Evolutionary conservation across 1,284 basidiomycete species (phyloP), one percentile per base, ranked within the genome.

Genomic region (Moesziomyces sp.): DNA sequence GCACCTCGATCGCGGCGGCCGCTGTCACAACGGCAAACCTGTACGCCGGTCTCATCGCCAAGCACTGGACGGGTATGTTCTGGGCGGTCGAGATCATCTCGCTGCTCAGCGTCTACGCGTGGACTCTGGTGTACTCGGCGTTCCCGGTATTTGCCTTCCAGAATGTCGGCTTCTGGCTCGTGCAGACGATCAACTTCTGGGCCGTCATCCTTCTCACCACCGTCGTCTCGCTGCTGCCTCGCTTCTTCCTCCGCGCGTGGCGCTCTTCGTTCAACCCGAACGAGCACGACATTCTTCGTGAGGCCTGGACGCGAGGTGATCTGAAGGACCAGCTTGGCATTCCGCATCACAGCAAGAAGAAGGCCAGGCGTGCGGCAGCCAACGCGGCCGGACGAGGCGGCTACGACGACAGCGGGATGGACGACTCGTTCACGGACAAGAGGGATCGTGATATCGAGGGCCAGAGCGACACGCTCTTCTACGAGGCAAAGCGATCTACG

Each of bases 1-100:
- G 95, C n/a, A 95, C 94, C 3, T 94, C 94, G 0, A 90, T 94
- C 8, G 91, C 92, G 3, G 91, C 93, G 23, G 88, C 92, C 14
- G 93, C 93, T 5, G 94, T 97, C 64, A 89, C 94, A 56, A 86
- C 91, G 2, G 94, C 94, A 5, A 97, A 97, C 38, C 52, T 81
- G 46, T 79, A 79, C 46, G 77, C 72, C 18, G 79, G 78, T 24
- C 44, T 80, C 30, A 67, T 72, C 35, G 57, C 72, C 23, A 74
- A 74, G 51, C 72, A 74, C 59, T 74, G 73, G 73, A 76, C 77
- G 21, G 58, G 52, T 42, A 62, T 80, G 47, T 79, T 80, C 46
- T 81, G 78, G 76, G 57, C 69, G 14, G 69, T 79, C 42, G 71
- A 78, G 56, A 56, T 77, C 51, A 51, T 78, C 47, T 80, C 76